Evolutionary conservation across 495 filamentous ascomycete genomes (phyloP).

Genomic region (Talaromyces trachyspermus): DNA sequence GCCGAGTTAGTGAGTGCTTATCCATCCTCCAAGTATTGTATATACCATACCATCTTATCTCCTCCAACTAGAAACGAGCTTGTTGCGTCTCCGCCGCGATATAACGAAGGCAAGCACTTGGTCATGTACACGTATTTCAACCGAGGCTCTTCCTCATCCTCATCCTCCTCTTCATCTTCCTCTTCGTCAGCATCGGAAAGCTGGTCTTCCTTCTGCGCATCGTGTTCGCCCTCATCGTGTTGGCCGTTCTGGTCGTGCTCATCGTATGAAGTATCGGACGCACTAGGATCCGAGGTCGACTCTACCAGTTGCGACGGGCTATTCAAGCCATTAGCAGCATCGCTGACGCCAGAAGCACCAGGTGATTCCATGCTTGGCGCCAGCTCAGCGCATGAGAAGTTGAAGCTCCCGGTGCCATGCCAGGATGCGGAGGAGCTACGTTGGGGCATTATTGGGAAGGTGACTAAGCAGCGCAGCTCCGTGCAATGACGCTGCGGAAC

Average conservation of each 20-base stretch:
- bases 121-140: slow-evolving; percentile 89
- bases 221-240: slow-evolving; percentile 14
- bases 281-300: slow-evolving; percentile 15
- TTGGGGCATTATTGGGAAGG: neutral
- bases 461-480: slow-evolving; percentile 3
- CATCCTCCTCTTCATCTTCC: slow-evolving; percentile 53
- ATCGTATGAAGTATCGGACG: slow-evolving; percentile 12
- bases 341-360: neutral
- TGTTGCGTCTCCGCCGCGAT: slow-evolving; percentile 90
- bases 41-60: slow-evolving; percentile 79
- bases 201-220: slow-evolving; percentile 19
- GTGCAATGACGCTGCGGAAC: slow-evolving; percentile 3
- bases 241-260: slow-evolving; percentile 13
- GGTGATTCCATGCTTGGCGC: slow-evolving; percentile 5
- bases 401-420: neutral
- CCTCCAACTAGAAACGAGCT: slow-evolving; percentile 83
- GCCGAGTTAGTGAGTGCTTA: slow-evolving; percentile 13
- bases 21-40: neutral
- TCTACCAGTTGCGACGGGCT: neutral
- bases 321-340: neutral
- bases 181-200: slow-evolving; percentile 25
- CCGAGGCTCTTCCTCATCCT: slow-evolving; percentile 83
- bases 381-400: neutral
- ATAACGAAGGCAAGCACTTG: slow-evolving; percentile 66
- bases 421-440: neutral